These are phyloP conservation scores for Berberis vulgaris DNA, from an alignment of 164 flowering plant genomes.

Conservation along the genomic window DNA sequence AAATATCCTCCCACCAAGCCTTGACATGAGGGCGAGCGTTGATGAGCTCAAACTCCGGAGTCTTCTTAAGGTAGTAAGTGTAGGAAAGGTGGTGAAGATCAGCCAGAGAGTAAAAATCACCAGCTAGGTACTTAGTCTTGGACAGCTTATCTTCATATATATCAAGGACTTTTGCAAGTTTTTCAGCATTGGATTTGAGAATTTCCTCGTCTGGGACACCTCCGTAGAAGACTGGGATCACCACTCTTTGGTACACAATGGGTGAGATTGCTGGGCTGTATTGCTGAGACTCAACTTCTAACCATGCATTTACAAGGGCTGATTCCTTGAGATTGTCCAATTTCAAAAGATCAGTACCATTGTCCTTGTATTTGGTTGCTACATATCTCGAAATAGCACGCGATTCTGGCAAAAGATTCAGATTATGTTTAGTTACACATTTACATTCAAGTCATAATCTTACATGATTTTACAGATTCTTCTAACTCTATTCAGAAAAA, in stretches of 20 bases:
- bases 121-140: constrained; percentile 39
- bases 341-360: constrained; percentile 29
- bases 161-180: constrained; percentile 38
- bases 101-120: constrained; percentile 43
- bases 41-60: constrained; percentile 24
- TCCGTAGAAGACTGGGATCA: constrained; percentile 23
- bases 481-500: too few species aligned
- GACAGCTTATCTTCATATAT: constrained; percentile 41
- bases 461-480: background rate
- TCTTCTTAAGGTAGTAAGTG: constrained; percentile 36
- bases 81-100: constrained; percentile 44
- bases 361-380: constrained; percentile 31
- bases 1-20: constrained; percentile 65
- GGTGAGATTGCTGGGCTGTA: constrained; percentile 35
- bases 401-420: constrained; percentile 22
- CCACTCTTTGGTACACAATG: constrained; percentile 21
- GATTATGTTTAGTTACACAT: background rate
- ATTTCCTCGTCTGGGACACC: constrained; percentile 19
- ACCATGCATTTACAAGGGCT: constrained; percentile 30
- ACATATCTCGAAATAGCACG: constrained; percentile 44
- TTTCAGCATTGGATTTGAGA: constrained; percentile 18
- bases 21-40: constrained; percentile 37
- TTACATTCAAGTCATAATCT: background rate
- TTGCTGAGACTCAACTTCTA: constrained; percentile 60
- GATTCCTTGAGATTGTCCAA: constrained; percentile 18